Evolutionary conservation across 2,329 filamentous ascomycete species (phyloP).

Genomic region (Aureobasidium melanogenum): DNA sequence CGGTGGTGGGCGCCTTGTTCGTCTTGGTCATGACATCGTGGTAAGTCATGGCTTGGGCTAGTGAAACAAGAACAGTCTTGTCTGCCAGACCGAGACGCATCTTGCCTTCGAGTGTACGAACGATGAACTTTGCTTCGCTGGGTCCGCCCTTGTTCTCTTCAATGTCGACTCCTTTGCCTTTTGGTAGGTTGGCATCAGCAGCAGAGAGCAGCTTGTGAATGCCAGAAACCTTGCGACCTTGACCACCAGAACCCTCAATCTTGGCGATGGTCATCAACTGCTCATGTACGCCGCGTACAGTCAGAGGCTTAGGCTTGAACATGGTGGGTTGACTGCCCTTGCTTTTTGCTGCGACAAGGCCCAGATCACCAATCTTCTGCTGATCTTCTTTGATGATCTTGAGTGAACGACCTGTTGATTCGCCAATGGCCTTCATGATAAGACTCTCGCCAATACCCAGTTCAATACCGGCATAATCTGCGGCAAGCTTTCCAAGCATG

Average conservation of each 20-base stretch:
- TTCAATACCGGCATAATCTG: constrained; percentile 93
- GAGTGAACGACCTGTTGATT: constrained; percentile 81
- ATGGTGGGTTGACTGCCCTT: constrained; percentile 92
- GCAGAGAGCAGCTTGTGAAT: constrained; percentile 97
- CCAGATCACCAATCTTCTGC: constrained; percentile 91
- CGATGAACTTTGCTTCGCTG: constrained; percentile 89
- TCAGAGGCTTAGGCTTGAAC: constrained; percentile 93
- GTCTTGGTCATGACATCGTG: constrained; percentile 69
- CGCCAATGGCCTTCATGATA: constrained; percentile 97
- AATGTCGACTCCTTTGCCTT: constrained; percentile 64
- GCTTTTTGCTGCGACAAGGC: constrained; percentile 90
- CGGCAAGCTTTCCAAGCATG: constrained; percentile 97
- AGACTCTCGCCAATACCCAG: constrained; percentile 96
- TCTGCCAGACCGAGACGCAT: constrained; percentile 85
- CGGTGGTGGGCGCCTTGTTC: constrained; percentile 58
- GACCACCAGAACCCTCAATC: constrained; percentile 74
- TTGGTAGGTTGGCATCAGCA: constrained; percentile 67
- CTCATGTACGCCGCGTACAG: constrained; percentile 76
- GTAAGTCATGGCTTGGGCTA: constrained; percentile 79
- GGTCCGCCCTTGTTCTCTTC: constrained; percentile 85
- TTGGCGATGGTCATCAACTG: constrained; percentile 84
- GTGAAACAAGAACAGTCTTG: constrained; percentile 78
- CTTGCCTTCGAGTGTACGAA: constrained; percentile 91
- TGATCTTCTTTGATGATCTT: constrained; percentile 91
- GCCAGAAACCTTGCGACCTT: constrained; percentile 80